Evolutionary conservation across 345 rosid species (phyloP).

Genomic region (Trapa incisa): DNA sequence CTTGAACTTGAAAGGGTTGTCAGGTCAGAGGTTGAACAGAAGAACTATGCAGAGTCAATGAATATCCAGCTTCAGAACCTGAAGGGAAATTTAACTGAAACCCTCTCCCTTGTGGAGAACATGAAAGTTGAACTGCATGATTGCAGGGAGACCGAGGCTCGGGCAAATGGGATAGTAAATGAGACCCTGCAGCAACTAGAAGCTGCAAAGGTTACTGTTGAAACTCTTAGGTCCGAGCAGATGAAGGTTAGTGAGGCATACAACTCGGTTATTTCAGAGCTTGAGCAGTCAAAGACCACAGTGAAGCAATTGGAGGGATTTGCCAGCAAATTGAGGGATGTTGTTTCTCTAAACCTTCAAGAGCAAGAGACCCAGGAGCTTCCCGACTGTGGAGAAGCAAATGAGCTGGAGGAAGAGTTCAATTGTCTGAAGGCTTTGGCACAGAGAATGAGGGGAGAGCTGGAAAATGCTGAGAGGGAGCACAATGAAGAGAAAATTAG

Average conservation of each 20-base stretch:
- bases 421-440: constrained; percentile 42
- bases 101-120: constrained; percentile 51
- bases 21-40: constrained; percentile 45
- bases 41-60: constrained; percentile 37
- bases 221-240: constrained; percentile 45
- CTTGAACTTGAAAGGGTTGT: constrained; percentile 49
- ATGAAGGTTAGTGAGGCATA: constrained; percentile 47
- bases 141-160: constrained; percentile 63
- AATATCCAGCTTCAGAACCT: constrained; percentile 46
- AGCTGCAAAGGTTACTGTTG: constrained; percentile 54
- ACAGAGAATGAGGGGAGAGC: constrained; percentile 31
- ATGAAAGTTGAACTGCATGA: constrained; percentile 63
- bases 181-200: constrained; percentile 70
- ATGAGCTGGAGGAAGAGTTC: constrained; percentile 39
- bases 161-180: constrained; percentile 48
- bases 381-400: constrained; percentile 25
- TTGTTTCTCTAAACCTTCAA: constrained; percentile 6
- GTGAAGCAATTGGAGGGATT: constrained; percentile 46
- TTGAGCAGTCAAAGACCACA: constrained; percentile 48
- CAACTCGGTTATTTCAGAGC: constrained; percentile 45
- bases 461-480: constrained; percentile 39
- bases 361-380: constrained; percentile 10
- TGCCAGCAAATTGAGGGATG: constrained; percentile 23
- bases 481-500: constrained; percentile 27
- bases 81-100: constrained; percentile 53